Conservation (phyloP, 2,329 filamentous ascomycete species). For the Penicillium sumatraense region DNA sequence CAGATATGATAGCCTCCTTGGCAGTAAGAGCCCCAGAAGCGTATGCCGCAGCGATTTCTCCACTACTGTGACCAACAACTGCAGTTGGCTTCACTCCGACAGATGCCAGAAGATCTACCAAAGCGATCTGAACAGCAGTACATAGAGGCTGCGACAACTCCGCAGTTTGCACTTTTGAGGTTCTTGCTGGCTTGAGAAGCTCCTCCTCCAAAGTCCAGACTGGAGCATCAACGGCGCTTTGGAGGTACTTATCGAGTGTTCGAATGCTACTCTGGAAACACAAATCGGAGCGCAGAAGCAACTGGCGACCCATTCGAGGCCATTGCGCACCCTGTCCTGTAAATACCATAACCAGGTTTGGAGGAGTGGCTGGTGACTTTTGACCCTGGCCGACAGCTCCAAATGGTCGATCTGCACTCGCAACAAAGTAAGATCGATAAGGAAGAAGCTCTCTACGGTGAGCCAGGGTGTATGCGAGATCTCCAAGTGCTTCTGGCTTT, state of each 20-base stretch:
- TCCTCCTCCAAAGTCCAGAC: constrained; percentile 19
- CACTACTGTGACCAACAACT: constrained; percentile 27
- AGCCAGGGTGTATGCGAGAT: neutral
- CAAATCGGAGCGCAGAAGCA: constrained; percentile 3
- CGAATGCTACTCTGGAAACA: constrained; percentile 2
- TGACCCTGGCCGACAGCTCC: neutral
- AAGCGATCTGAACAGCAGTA: constrained; percentile 23
- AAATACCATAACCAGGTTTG: constrained; percentile 12
- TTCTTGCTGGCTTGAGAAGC: neutral
- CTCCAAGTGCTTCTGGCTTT: neutral
- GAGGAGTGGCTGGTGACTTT: neutral
- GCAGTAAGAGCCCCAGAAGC: constrained; percentile 11
- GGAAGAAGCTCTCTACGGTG: neutral
- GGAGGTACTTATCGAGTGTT: neutral
- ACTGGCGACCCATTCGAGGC: constrained; percentile 16
- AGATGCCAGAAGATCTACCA: constrained; percentile 13
- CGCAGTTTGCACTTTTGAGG: neutral
- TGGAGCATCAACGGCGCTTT: neutral
- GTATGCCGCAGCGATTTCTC: constrained; percentile 28
- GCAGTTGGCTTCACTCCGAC: constrained; percentile 9
- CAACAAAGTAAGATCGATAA: neutral
- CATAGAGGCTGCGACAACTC: constrained; percentile 21
- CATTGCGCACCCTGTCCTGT: constrained; percentile 29
- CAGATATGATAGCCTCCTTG: constrained; percentile 17
- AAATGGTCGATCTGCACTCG: neutral